Percentiles rank a stretch among this genome's conserved stretches.
Conservation (phyloP, 768 basidiomycete species). For the Phaeotremella fagi region DNA sequence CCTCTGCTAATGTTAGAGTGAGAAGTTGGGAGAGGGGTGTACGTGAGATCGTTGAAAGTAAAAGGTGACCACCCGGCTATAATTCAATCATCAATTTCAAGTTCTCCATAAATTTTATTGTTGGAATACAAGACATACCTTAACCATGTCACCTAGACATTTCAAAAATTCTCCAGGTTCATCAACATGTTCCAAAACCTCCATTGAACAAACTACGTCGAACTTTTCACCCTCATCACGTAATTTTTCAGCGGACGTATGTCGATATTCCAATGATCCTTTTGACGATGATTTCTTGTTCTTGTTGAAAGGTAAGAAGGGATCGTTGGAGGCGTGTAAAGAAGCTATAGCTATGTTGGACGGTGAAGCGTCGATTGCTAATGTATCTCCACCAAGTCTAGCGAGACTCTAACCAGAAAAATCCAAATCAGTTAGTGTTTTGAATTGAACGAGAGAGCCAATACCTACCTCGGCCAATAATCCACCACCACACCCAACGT, state of each 20-base stretch:
- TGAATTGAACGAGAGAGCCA: not conserved
- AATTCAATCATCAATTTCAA: not conserved
- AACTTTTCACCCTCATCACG: constrained; percentile 60
- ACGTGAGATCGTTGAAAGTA: constrained; percentile 91
- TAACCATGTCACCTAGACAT: constrained; percentile 76
- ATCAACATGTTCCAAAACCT: constrained; percentile 96
- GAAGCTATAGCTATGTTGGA: constrained; percentile 81
- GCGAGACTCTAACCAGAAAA: constrained; percentile 63
- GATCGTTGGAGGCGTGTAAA: constrained; percentile 74
- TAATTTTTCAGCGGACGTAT: constrained; percentile 70
- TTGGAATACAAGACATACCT: constrained; percentile 55
- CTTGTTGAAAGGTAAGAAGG: constrained; percentile 51
- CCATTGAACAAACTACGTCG: constrained; percentile 95
- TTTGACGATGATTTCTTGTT: not conserved
- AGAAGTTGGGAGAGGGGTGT: constrained; percentile 67
- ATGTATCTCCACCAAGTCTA: constrained; percentile 75
- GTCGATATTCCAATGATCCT: constrained; percentile 59
- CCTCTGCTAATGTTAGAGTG: constrained; percentile 74
- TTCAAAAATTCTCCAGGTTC: constrained; percentile 78
- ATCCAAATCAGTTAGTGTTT: not conserved
- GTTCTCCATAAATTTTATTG: not conserved
- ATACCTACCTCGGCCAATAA: constrained; percentile 74
- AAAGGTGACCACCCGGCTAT: constrained; percentile 91
- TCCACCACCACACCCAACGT: constrained; percentile 95
- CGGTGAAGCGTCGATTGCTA: constrained; percentile 87